Evolutionary conservation across 768 basidiomycete genomes (phyloP), one percentile per base, ranked within the genome.

Genomic region (Kwoniella dejecticola): DNA sequence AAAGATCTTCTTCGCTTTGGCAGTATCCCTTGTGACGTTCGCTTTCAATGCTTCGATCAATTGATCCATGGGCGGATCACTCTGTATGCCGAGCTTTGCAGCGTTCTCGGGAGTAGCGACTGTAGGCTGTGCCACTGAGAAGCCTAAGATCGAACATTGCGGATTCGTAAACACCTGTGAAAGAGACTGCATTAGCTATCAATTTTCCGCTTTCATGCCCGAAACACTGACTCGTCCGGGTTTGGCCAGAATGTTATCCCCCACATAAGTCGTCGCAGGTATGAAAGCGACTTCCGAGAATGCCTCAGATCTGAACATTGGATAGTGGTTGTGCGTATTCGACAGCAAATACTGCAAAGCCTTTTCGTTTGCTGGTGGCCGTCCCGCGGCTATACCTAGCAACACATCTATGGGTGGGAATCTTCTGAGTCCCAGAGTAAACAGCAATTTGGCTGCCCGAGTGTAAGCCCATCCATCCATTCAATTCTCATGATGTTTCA

Each of bases 271-370:
- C 2, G 85, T 68, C 2, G 91, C 86, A 0, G 95, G 95, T 45
- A 99, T 85, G 79, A 90, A 99, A 0, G 88, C 81, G 8, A 89
- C 72, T 24, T 86, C 80, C 3, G 81, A 78, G 52, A 69, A 70
- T 12, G 64, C 65, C 24, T 70, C 29, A 4, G 72, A 47, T 33
- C 63, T 29, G 58, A 71, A 78, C 24, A 65, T 65, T 27, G 68
- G 40, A 53, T 80, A 94, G 57, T 84, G 83, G 0, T 80, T 82
- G 7, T 81, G 74, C 27, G 87, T 82, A 69, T 94, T 88, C 52
- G 90, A 87, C 45, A 94, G 79, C 30, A 97, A 82, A 79, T 95
- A 98, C 57, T 86, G 86, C 56, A 97, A 81, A 0, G 92, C 91
- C 10, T 80, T 77, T 4, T 81, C 69, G n/a, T 69, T 72, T 2